Evolutionary conservation across 2,329 filamentous ascomycete genomes (phyloP).

Genomic region (Aschersonia sp.): DNA sequence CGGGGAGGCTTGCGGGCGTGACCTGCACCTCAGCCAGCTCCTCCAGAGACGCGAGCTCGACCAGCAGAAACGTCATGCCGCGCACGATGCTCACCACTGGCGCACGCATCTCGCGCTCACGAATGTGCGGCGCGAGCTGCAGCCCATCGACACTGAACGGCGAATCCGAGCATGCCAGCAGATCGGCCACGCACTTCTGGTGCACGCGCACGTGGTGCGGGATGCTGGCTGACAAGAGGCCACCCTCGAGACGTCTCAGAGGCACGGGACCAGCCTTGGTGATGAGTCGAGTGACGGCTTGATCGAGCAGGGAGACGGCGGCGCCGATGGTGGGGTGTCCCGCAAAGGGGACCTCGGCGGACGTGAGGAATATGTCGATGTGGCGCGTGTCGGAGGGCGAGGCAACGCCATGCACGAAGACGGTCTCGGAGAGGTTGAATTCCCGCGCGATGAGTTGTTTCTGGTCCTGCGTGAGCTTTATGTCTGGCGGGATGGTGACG

Average conservation of each 20-base stretch:
- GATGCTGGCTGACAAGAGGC: constrained; percentile 35
- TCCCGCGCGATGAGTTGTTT: constrained; percentile 47
- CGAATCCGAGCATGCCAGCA: constrained; percentile 7
- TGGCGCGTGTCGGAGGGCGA: constrained; percentile 9
- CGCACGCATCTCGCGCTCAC: constrained; percentile 22
- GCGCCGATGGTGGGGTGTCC: constrained; percentile 48
- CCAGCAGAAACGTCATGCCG: constrained; percentile 60
- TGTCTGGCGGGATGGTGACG: constrained; percentile 31
- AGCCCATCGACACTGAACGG: constrained; percentile 6
- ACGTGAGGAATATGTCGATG: constrained; percentile 41
- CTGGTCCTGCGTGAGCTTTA: constrained; percentile 25
- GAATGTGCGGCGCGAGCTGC: constrained; percentile 13
- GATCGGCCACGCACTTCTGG: constrained; percentile 2
- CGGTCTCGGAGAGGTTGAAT: constrained; percentile 51
- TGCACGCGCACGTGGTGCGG: constrained; percentile 56
- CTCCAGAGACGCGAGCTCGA: constrained; percentile 45
- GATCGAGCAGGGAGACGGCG: constrained; percentile 30
- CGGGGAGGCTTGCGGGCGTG: constrained; percentile 17
- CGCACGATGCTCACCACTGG: constrained; percentile 51
- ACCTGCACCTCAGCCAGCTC: constrained; percentile 31
- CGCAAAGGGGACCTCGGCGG: constrained; percentile 43
- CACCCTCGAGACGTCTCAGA: constrained; percentile 24
- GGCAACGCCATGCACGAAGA: constrained; percentile 39
- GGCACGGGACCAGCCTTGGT: constrained; percentile 44
- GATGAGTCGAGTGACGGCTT: constrained; percentile 26